phyloP scores from a whole-genome alignment of 2,329 filamentous ascomycete genomes.

The Scleromitrula shiraiana region DNA sequence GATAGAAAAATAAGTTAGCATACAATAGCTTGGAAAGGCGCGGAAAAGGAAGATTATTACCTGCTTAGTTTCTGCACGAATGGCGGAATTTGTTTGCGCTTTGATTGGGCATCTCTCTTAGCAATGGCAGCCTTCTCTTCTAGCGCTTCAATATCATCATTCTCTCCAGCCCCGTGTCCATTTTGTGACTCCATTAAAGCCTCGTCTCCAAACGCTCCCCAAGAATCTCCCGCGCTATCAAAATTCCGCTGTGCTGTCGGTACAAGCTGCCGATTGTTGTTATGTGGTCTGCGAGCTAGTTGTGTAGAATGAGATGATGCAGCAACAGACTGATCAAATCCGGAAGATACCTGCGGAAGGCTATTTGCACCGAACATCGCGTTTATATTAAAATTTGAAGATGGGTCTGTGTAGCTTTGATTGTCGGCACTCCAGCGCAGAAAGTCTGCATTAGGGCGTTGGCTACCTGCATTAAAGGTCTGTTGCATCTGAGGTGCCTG shows the following conservation, averaged over 20 bases:
- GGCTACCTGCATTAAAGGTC: constrained; percentile 36
- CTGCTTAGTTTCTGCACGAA: constrained; percentile 98
- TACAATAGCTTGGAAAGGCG: constrained; percentile 17
- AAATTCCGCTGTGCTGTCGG: constrained; percentile 23
- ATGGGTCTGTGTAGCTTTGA: constrained; percentile 29
- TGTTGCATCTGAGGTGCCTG: constrained; percentile 46
- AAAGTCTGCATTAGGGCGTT: constrained; percentile 43
- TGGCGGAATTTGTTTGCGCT: constrained; percentile 91
- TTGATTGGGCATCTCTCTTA: constrained; percentile 80
- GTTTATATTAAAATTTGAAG: constrained; percentile 25
- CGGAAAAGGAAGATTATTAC: constrained; percentile 42
- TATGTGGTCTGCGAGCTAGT: constrained; percentile 26
- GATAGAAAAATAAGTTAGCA: constrained; percentile 17
- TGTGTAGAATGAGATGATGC: constrained; percentile 24
- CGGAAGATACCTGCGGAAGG: constrained; percentile 12
- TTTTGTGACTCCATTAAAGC: constrained; percentile 23
- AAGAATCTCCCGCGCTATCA: constrained; percentile 29
- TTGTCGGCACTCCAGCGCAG: constrained; percentile 41
- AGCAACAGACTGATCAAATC: constrained; percentile 21
- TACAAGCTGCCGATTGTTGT: constrained; percentile 26
- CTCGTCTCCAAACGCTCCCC: constrained; percentile 35
- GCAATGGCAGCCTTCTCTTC: constrained; percentile 73
- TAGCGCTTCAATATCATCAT: constrained; percentile 69
- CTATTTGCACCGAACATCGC: constrained; percentile 15
- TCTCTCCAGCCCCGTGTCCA: constrained; percentile 39